These are phyloP conservation scores for Backusella luteola DNA, from an alignment of 192 early-diverging fungal species.

Conservation along the genomic window DNA sequence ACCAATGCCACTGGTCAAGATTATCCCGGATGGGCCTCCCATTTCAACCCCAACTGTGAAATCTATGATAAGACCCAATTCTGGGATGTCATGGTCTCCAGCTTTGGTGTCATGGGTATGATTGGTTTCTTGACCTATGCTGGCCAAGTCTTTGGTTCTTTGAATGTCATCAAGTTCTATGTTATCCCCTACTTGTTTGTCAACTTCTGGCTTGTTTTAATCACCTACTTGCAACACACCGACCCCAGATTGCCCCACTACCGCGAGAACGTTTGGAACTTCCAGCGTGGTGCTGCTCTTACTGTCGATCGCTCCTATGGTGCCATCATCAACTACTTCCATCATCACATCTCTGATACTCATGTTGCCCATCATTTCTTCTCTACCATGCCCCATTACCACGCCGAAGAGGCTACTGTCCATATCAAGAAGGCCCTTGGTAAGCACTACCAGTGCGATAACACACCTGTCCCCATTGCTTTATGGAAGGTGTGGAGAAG, in stretches of 20 bases:
- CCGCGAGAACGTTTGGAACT: conserved; percentile 81
- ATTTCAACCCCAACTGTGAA: conserved; percentile 79
- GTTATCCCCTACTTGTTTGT: conserved; percentile 87
- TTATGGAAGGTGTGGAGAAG: conserved; percentile 65
- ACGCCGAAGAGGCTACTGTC: conserved; percentile 83
- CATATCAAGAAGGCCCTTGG: conserved; percentile 81
- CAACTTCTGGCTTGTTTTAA: conserved; percentile 93
- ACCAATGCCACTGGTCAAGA: conserved; percentile 78
- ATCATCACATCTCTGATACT: conserved; percentile 81
- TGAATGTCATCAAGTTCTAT: conserved; percentile 82
- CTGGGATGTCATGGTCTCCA: conserved; percentile 67
- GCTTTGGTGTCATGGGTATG: conserved; percentile 62
- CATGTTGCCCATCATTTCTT: conserved; percentile 97
- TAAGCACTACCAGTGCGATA: conserved; percentile 76
- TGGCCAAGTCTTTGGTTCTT: conserved; percentile 48
- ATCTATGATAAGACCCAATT: conserved; percentile 80
- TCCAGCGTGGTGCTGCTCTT: conserved; percentile 83
- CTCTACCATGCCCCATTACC: conserved; percentile 97
- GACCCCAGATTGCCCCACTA: conserved; percentile 86
- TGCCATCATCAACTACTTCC: conserved; percentile 78
- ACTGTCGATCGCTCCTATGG: conserved; percentile 92
- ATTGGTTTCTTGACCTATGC: conserved; percentile 46
- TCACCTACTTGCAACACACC: conserved; percentile 95
- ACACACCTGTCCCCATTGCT: conserved; percentile 65
- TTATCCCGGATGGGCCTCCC: conserved; percentile 71